Percentiles rank a stretch among this genome's conserved stretches.
Conservation (phyloP, 2,329 filamentous ascomycete species). For the Zalaria sp. region DNA sequence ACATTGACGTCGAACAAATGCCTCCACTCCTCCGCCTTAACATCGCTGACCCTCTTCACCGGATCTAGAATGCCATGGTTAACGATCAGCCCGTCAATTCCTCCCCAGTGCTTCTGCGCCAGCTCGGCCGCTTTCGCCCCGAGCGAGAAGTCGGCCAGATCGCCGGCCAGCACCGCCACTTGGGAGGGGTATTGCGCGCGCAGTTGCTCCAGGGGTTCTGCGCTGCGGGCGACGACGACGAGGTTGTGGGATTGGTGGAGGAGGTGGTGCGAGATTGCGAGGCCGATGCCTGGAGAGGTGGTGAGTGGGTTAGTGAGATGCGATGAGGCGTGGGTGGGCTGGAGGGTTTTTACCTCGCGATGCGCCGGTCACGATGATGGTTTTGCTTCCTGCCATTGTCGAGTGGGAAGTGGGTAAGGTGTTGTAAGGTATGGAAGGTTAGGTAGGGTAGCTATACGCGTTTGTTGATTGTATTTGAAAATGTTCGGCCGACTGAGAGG, state of each 20-base stretch:
- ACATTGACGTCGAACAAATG: conserved; percentile 70
- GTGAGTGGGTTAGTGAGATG: background rate
- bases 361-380: conserved; percentile 45
- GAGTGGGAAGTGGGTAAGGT: background rate
- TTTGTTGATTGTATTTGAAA: background rate
- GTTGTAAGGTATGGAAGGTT: no score
- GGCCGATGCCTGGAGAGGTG: conserved; percentile 40
- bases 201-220: conserved; percentile 38
- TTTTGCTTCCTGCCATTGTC: conserved; percentile 17
- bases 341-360: conserved; percentile 37
- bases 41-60: conserved; percentile 54
- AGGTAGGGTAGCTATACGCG: background rate
- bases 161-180: conserved; percentile 43
- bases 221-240: conserved; percentile 41
- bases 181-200: conserved; percentile 38
- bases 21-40: conserved; percentile 61
- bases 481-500: conserved; percentile 1
- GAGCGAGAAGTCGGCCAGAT: conserved; percentile 39
- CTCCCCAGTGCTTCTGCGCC: conserved; percentile 51
- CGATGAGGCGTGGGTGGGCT: background rate
- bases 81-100: conserved; percentile 67
- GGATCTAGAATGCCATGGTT: conserved; percentile 80
- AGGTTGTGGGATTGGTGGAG: conserved; percentile 41
- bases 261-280: conserved; percentile 45
- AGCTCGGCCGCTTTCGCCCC: conserved; percentile 48